These are phyloP conservation scores for Penium margaritaceum DNA, from an alignment of 139 green algal species.

Conservation along the genomic window DNA sequence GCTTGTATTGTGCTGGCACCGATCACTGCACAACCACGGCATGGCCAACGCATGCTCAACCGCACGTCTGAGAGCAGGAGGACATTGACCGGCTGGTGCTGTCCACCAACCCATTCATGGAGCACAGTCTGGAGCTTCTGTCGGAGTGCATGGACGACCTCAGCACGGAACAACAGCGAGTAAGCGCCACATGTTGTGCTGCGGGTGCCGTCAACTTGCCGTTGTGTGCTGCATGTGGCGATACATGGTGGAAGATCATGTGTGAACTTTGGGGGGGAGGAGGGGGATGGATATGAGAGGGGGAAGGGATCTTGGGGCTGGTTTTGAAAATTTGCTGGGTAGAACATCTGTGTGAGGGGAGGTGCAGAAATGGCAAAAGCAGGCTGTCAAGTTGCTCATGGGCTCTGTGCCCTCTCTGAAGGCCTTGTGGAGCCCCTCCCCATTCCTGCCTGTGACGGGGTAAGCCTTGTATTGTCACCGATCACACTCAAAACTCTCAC, in stretches of 20 bases:
- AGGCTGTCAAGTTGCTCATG: too few relatives aligned
- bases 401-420: too few relatives aligned
- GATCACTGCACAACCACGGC: too few relatives aligned
- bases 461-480: not conserved
- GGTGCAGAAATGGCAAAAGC: too few relatives aligned
- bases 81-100: conserved; percentile 76
- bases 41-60: conserved; percentile 66
- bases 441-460: not conserved
- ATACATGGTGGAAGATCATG: too few relatives aligned
- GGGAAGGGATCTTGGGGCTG: not conserved
- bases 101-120: conserved; percentile 64
- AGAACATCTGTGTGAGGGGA: too few relatives aligned
- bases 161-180: conserved; percentile 55
- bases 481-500: not conserved
- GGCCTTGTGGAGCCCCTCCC: not conserved
- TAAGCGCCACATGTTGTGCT: conserved; percentile 22
- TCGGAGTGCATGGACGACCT: conserved; percentile 92
- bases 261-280: conserved; percentile 60
- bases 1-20: too few relatives aligned
- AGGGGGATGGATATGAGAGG: not conserved
- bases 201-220: not conserved
- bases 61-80: too few relatives aligned
- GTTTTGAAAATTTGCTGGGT: not conserved
- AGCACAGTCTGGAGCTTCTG: conserved; percentile 80
- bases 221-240: not conserved